Evolutionary conservation across 1,139 yeast genomes (phyloP).

Genomic region (Candida glucosophila): DNA sequence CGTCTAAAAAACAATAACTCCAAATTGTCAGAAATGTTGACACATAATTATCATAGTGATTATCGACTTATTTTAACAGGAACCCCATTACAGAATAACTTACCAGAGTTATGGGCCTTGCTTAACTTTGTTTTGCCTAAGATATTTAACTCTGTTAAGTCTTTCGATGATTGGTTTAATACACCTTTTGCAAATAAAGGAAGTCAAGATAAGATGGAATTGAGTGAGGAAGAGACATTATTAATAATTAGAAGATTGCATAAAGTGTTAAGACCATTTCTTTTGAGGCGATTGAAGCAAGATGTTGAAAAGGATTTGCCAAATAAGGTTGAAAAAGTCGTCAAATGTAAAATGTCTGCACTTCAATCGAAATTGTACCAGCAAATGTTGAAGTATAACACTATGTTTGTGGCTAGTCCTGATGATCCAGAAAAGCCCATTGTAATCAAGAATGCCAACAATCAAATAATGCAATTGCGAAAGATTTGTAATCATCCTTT

Average conservation of each 20-base stretch:
- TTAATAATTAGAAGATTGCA: slow-evolving; percentile 92
- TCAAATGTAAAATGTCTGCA: slow-evolving; percentile 90
- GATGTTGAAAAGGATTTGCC: slow-evolving; percentile 97
- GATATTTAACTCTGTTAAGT: slow-evolving; percentile 73
- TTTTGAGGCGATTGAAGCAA: slow-evolving; percentile 87
- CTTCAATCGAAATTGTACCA: slow-evolving; percentile 73
- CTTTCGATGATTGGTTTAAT: slow-evolving; percentile 86
- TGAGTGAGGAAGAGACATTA: slow-evolving; percentile 88
- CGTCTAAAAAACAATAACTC: slow-evolving; percentile 78
- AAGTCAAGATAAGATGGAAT: slow-evolving; percentile 68
- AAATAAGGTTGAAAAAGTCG: slow-evolving; percentile 87
- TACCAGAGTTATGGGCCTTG: slow-evolving; percentile 82
- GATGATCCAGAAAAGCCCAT: slow-evolving; percentile 34
- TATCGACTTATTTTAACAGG: slow-evolving; percentile 78
- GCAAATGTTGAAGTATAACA: slow-evolving; percentile 67
- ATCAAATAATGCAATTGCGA: slow-evolving; percentile 90
- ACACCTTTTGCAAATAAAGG: slow-evolving; percentile 82
- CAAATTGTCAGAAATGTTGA: slow-evolving; percentile 62
- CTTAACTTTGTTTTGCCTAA: slow-evolving; percentile 72
- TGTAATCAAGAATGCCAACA: slow-evolving; percentile 77
- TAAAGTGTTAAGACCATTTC: slow-evolving; percentile 90
- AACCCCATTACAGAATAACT: slow-evolving; percentile 77
- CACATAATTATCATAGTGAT: slow-evolving; percentile 65
- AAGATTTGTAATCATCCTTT: slow-evolving; percentile 97
- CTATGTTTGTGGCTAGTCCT: slow-evolving; percentile 52